phyloP scores from a whole-genome alignment of 768 basidiomycete genomes.

The Suillus weaverae region DNA sequence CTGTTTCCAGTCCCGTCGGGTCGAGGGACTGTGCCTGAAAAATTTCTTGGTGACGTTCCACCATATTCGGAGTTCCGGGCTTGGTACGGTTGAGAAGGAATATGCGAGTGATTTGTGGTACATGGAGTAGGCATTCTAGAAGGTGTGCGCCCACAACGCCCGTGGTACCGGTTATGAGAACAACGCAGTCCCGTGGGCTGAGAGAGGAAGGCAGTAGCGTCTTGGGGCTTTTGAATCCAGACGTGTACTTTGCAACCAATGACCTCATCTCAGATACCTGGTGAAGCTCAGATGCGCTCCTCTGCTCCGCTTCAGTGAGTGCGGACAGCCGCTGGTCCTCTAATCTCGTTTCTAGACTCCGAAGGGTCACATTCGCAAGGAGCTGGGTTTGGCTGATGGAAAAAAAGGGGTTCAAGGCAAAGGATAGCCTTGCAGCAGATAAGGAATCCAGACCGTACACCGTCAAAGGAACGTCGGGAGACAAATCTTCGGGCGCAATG shows the following conservation, averaged over 20 bases:
- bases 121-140: conserved; percentile 8
- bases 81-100: conserved; percentile 27
- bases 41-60: conserved; percentile 22
- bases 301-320: neutral
- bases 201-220: neutral
- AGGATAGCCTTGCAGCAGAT: conserved; percentile 38
- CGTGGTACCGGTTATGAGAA: conserved; percentile 34
- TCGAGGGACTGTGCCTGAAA: conserved; percentile 31
- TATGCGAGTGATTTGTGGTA: conserved; percentile 10
- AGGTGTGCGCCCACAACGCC: conserved; percentile 29
- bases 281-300: neutral
- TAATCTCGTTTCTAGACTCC: neutral
- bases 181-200: conserved; percentile 13
- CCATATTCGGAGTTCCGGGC: conserved; percentile 12
- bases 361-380: neutral
- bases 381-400: neutral
- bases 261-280: neutral
- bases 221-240: neutral
- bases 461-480: conserved; percentile 38
- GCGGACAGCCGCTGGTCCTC: neutral
- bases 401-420: conserved; percentile 26
- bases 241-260: neutral
- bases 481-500: conserved; percentile 35
- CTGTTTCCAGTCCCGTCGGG: conserved; percentile 18
- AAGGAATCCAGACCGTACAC: conserved; percentile 45